Evolutionary conservation across 2,329 filamentous ascomycete species (phyloP), one percentile per base, ranked within the genome.

Genomic region (Colletotrichum sp.): DNA sequence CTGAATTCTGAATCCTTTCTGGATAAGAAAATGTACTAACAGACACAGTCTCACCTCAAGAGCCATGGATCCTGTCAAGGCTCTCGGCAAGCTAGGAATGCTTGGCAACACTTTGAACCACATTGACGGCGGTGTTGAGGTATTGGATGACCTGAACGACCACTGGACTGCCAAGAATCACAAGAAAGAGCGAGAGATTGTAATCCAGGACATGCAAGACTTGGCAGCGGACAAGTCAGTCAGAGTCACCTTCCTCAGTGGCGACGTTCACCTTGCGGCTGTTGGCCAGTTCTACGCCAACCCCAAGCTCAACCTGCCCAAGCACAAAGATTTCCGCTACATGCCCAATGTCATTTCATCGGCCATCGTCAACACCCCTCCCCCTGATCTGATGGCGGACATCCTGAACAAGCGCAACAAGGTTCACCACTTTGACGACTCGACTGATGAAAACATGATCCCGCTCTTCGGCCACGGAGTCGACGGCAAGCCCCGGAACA

Each of bases 91-190:
- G 81, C 91, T 94, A 44, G 96, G 96, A 2, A 85, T 98, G 79
- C 89, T 99, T 68, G 95, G 95, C 5, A 91, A 91, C 76, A 92
- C 98, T 59, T 88, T 98, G 52, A 98, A 98, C 86, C 94, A 94
- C 79, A 96, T 98, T 80, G 96, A 98, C 81, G 96, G 95, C 26
- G 95, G 95, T 21, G 94, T 97, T 8, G 97, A 99, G 84, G 95
- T 99, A 16, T 88, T 98, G 32, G 96, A 98, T 82, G 96, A 98
- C 80, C 87, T 98, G 12, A 96, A 98, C 82, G 97, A 99, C 84
- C 96, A 99, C 83, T 99, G 97, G 97, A 98, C 96, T 1, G 95
- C 96, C 49, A 98, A 95, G 82, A 95, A 96, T 82, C 96, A 99
- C 87, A 99, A 99, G 83, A 90, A 92, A 30, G 97, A 99, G 85